Conservation (phyloP, 768 basidiomycete genomes). For the Boletales sp. region DNA sequence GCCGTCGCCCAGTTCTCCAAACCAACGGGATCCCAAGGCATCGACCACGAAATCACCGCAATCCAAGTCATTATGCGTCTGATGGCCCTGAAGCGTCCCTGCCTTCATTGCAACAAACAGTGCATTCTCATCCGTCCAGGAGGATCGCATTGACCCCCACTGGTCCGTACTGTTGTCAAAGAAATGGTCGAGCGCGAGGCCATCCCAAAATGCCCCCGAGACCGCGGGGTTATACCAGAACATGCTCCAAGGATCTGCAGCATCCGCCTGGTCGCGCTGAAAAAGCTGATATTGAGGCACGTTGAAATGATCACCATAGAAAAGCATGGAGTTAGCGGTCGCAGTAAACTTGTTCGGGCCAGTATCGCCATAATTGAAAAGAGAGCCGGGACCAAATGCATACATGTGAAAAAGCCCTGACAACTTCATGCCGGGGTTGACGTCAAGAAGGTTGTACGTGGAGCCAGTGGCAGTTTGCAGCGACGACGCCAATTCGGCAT, state of each 20-base stretch:
- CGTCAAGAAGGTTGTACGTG: slow-evolving; percentile 64
- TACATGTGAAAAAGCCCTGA: slow-evolving; percentile 93
- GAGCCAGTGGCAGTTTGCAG: slow-evolving; percentile 85
- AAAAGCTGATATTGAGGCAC: slow-evolving; percentile 75
- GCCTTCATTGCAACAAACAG: slow-evolving; percentile 88
- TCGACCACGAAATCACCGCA: slow-evolving; percentile 94
- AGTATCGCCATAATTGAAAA: slow-evolving; percentile 64
- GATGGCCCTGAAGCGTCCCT: slow-evolving; percentile 74
- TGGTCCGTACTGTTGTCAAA: slow-evolving; percentile 71
- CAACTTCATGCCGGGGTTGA: slow-evolving; percentile 65
- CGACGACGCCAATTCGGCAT: slow-evolving; percentile 84
- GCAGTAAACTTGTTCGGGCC: slow-evolving; percentile 92
- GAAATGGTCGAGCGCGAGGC: slow-evolving; percentile 73
- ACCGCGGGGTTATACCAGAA: slow-evolving; percentile 91
- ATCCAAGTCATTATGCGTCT: slow-evolving; percentile 95
- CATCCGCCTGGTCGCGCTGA: slow-evolving; percentile 87
- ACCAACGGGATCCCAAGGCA: slow-evolving; percentile 90
- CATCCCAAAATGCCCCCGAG: slow-evolving; percentile 90
- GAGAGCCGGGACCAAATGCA: slow-evolving; percentile 74
- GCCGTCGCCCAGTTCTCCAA: slow-evolving; percentile 88
- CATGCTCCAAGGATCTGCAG: slow-evolving; percentile 83
- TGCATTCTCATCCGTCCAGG: slow-evolving; percentile 86
- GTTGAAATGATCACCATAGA: slow-evolving; percentile 69
- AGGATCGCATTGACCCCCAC: slow-evolving; percentile 90
- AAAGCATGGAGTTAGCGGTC: slow-evolving; percentile 85